phyloP scores from a whole-genome alignment of 1,284 basidiomycete genomes.

The Heterobasidion annosum region DNA sequence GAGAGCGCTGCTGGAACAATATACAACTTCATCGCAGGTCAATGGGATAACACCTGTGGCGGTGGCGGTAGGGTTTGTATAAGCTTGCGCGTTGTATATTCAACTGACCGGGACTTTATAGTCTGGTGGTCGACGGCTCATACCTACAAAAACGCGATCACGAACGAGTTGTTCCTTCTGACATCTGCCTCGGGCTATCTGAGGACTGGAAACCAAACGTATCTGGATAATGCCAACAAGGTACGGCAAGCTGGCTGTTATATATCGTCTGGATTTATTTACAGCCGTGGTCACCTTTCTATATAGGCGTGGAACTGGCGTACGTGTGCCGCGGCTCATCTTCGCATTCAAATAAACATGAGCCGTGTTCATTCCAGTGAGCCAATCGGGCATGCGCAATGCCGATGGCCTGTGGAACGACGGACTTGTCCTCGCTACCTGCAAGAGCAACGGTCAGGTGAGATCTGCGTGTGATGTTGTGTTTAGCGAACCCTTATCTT shows the following conservation, averaged over 20 bases:
- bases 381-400: conserved; percentile 39
- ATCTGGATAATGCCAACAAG: conserved; percentile 38
- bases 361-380: conserved; percentile 21
- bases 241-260: conserved; percentile 13
- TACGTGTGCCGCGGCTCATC: conserved; percentile 17
- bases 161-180: conserved; percentile 44
- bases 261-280: background rate
- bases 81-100: background rate
- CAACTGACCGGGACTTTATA: conserved; percentile 10
- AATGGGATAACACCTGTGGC: conserved; percentile 35
- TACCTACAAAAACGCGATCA: conserved; percentile 50
- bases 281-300: background rate
- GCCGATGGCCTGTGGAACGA: conserved; percentile 40
- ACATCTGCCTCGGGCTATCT: conserved; percentile 38
- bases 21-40: conserved; percentile 36
- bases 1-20: conserved; percentile 33
- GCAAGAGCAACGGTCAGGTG: conserved; percentile 38
- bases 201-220: conserved; percentile 24
- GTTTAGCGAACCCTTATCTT: background rate
- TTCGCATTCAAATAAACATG: background rate
- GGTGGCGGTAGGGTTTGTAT: conserved; percentile 27
- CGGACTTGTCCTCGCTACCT: conserved; percentile 29
- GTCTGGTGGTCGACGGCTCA: conserved; percentile 49
- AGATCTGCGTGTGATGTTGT: background rate
- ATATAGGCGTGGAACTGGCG: conserved; percentile 36